Base-by-base conservation (phyloP, 257 asterid genomes). In the Ilex asprella region DNA sequence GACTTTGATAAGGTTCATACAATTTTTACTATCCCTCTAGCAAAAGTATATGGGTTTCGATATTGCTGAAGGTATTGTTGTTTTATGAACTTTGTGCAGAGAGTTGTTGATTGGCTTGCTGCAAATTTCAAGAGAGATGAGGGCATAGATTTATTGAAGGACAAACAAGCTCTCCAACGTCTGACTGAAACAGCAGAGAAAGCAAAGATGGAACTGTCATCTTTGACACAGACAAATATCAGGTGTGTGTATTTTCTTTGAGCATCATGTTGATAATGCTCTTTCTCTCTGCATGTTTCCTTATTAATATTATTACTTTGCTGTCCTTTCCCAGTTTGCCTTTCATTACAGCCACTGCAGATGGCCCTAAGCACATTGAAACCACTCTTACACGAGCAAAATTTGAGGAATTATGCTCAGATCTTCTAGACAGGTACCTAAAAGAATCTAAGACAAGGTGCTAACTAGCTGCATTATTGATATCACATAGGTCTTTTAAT, bases 121-220 rank as follows among this genome's bases (percentile, higher is more conserved):
- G 44, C 66, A 47, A 70, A 49, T 76, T 92, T 92, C 79, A 92
- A 92, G 87, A 89, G 56, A 63, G 77, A 89, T 66, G 99, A 92
- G 69, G 99, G 99, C 12, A 79, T 92, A 58, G 95, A 86, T 75
- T 84, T 92, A 30, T 76, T 92, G 77, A 92, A 92, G 81, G 99
- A 92, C 84, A 92, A 92, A 67, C 99, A 92, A 79, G 99, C 99
- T 66, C 97, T 92, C 69, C 99, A 92, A 65, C 97, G 98, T 31
- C 79, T 91, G 60, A 91, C 98, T 13, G 98, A 91, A 82, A 86
- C 97, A 39, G 97, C 99, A 7, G 99, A 92, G 82, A 92, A 92
- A 73, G 97, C 99, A 62, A 92, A 92, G 78, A 88, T 92, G 95
- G 99, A 92, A 70, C 86, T 92, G 46, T 92, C 99, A 16, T 83